Base-by-base conservation (phyloP, 139 green algal species). In the Haematococcus sp. region DNA sequence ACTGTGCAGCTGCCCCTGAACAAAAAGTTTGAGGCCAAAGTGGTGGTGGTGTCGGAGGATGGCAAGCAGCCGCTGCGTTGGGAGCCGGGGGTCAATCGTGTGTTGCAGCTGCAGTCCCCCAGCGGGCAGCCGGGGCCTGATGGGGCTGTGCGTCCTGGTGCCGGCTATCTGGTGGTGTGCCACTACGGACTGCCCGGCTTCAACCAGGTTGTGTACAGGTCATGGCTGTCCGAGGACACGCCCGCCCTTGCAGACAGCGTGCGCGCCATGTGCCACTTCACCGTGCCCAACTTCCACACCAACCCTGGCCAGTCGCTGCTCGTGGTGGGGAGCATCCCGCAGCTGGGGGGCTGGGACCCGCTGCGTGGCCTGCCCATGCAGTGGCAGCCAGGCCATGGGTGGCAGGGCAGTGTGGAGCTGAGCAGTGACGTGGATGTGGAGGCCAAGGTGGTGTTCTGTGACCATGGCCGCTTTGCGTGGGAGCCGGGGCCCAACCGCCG, bases 351-450 rank as follows among this genome's bases (percentile, higher is more conserved):
- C 58, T 65, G 58, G 58, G 58, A 65, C 25, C 58, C 58, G 4
- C 30, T 34, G 9, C n/a, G 30, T 28, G 58, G 58, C 2, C 58
- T 65, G 58, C 23, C 28, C 11, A 65, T 65, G 58, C 30, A 28
- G 3, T 65, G 58, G 58, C 58, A 65, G 58, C 58, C 58, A 22
- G 58, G 58, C 23, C 58, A 65, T 65, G 58, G n/a, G n/a, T 65
- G 58, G 58, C 58, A 65, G 25, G 58, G 58, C 58, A 28, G 30
- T 30, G 30, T 65, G 58, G 58, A 65, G 58, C 28, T 65, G 7
- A 9, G n/a, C 4, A 9, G 23, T 65, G 58, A 65, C 34, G 58
- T 34, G 25, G 58, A 65, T 3, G 58, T 65, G 23, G 58, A 65
- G 58, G 58, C 58, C 23, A 65, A 65, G 58, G 58, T 65, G 58